phyloP scores from a whole-genome alignment of 2,329 filamentous ascomycete species.

The Cladophialophora exuberans region DNA sequence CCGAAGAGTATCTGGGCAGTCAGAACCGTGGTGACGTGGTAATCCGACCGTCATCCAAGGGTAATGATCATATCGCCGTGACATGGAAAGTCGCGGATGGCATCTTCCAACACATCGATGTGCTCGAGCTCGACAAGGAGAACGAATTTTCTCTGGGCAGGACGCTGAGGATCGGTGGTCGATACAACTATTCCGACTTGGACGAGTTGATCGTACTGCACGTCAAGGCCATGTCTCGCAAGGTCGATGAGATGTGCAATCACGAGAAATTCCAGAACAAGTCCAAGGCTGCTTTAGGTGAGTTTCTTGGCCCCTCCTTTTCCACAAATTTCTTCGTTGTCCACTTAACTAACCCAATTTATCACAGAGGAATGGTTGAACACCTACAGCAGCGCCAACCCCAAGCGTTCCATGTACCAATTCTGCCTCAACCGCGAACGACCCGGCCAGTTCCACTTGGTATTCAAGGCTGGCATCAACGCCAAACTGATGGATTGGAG shows the following conservation, averaged over 20 bases:
- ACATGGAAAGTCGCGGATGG: conserved; percentile 98
- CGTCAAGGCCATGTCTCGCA: conserved; percentile 95
- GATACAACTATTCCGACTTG: conserved; percentile 91
- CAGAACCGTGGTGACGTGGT: conserved; percentile 87
- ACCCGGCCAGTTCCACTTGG: conserved; percentile 92
- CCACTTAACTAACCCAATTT: conserved; percentile 8
- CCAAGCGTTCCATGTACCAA: conserved; percentile 87
- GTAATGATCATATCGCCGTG: conserved; percentile 89
- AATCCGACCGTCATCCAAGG: conserved; percentile 93
- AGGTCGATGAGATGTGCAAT: conserved; percentile 93
- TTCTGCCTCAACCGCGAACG: conserved; percentile 94
- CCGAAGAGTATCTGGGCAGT: conserved; percentile 88
- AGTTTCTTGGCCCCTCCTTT: no score
- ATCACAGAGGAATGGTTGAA: conserved; percentile 87
- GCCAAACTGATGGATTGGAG: conserved; percentile 77
- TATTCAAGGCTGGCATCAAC: conserved; percentile 86
- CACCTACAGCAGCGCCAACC: conserved; percentile 95
- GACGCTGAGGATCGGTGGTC: conserved; percentile 80
- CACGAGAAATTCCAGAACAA: conserved; percentile 92
- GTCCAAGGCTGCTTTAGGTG: conserved; percentile 81
- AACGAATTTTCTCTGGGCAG: conserved; percentile 94
- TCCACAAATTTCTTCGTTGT: not conserved
- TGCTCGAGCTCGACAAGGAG: conserved; percentile 94
- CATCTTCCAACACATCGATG: conserved; percentile 97
- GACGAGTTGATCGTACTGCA: conserved; percentile 97